phyloP scores from a whole-genome alignment of 2,329 filamentous ascomycete species.

The Tolypocladium tundrense region DNA sequence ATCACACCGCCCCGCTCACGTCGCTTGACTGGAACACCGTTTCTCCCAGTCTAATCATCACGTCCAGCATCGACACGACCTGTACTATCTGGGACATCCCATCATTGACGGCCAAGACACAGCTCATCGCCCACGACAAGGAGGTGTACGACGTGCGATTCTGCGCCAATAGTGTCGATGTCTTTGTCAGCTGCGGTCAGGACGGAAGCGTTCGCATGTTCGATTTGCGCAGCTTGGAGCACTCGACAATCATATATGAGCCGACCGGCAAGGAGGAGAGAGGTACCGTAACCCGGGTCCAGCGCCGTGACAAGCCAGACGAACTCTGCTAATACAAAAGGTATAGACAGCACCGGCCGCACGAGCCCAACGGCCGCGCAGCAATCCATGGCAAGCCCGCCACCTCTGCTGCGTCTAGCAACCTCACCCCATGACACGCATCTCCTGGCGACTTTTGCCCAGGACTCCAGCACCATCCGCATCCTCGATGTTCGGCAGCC shows the following conservation, averaged over 20 bases:
- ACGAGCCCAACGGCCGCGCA: constrained; percentile 67
- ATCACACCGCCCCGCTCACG: constrained; percentile 93
- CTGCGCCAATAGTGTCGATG: constrained; percentile 95
- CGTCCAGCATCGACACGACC: constrained; percentile 96
- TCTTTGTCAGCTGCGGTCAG: constrained; percentile 95
- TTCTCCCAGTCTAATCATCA: constrained; percentile 94
- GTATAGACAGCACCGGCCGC: constrained; percentile 44
- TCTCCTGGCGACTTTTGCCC: constrained; percentile 91
- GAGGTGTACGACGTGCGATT: constrained; percentile 98
- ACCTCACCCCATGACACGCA: constrained; percentile 94
- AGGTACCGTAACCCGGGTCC: constrained; percentile 36
- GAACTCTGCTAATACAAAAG: constrained; percentile 19
- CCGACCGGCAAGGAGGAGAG: constrained; percentile 76
- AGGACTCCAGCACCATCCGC: constrained; percentile 83
- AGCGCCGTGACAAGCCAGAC: neutral
- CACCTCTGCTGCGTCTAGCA: constrained; percentile 68
- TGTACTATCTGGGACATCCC: constrained; percentile 99
- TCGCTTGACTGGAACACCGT: constrained; percentile 98
- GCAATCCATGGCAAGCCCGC: constrained; percentile 67
- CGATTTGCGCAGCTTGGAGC: constrained; percentile 87
- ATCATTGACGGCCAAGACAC: constrained; percentile 93
- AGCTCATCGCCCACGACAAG: constrained; percentile 96
- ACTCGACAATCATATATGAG: constrained; percentile 98
- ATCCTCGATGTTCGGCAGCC: constrained; percentile 95
- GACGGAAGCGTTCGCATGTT: constrained; percentile 99